Conservation (phyloP, 331 rosid genomes). For the Malus hybrid region DNA sequence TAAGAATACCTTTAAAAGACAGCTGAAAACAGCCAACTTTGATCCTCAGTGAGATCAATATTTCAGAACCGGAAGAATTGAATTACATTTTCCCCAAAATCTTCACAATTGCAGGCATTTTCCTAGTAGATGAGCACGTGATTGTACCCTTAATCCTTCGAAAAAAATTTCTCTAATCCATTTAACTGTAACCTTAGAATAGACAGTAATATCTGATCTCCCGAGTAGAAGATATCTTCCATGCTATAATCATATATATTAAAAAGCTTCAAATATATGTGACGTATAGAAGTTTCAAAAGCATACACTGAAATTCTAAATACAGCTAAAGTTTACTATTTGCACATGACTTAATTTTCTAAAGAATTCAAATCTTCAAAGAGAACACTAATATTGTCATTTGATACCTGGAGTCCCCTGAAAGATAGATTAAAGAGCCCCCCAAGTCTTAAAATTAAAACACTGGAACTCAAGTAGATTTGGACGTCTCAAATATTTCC, state of each 20-base stretch:
- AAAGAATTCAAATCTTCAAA: not conserved
- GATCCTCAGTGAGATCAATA: not conserved
- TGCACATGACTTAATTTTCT: not conserved
- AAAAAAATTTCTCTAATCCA: not conserved
- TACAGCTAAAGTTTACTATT: not conserved
- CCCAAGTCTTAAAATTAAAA: too few species aligned
- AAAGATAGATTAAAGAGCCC: not conserved
- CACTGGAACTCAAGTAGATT: not conserved
- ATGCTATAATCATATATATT: not conserved
- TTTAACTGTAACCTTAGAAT: not conserved
- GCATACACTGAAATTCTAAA: not conserved
- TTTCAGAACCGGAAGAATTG: not conserved
- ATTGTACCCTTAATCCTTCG: not conserved
- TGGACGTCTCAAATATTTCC: not conserved
- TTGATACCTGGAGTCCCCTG: not conserved
- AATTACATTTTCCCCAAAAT: not conserved
- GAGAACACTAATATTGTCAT: not conserved
- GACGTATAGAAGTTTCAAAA: not conserved
- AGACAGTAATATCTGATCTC: not conserved
- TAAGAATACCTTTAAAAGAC: not conserved
- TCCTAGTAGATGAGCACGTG: not conserved
- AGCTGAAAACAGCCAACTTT: not conserved
- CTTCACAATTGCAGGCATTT: not conserved
- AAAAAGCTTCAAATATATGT: not conserved
- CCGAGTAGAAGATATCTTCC: not conserved